Percentiles rank a stretch among this genome's conserved stretches.
Conservation (phyloP, 352 stramenopile genomes). For the Phytopythium chamaehyphon region DNA sequence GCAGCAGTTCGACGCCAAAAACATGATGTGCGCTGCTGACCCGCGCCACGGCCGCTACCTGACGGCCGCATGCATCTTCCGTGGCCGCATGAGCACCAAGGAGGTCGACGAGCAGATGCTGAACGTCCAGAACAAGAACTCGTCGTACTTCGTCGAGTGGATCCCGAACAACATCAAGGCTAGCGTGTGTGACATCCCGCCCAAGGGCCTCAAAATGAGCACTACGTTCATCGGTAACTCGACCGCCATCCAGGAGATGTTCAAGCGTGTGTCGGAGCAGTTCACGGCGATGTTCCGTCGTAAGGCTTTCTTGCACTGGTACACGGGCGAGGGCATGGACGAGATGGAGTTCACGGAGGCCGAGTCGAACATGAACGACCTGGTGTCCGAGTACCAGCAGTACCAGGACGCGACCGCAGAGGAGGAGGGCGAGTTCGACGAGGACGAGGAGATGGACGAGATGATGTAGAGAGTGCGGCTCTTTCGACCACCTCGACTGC, state of each 20-base stretch:
- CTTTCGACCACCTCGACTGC: slow-evolving; percentile 34
- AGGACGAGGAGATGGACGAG: slow-evolving; percentile 93
- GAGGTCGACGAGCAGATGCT: slow-evolving; percentile 99
- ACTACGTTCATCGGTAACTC: slow-evolving; percentile 99
- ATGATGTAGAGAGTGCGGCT: slow-evolving; percentile 82
- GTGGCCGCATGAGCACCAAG: slow-evolving; percentile 99
- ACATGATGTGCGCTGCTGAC: slow-evolving; percentile 99
- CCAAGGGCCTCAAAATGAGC: slow-evolving; percentile 97
- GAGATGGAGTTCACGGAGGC: slow-evolving; percentile 99
- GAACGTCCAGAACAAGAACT: slow-evolving; percentile 99
- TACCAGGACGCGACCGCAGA: slow-evolving; percentile 99
- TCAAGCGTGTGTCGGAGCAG: slow-evolving; percentile 99
- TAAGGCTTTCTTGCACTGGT: slow-evolving; percentile 99
- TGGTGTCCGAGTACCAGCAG: slow-evolving; percentile 99
- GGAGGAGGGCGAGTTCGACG: slow-evolving; percentile 97
- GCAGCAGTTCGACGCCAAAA: slow-evolving; percentile 99
- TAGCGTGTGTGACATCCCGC: slow-evolving; percentile 98
- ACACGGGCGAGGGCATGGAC: slow-evolving; percentile 99
- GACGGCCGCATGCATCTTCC: slow-evolving; percentile 99
- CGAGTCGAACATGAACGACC: slow-evolving; percentile 99
- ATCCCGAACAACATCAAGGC: slow-evolving; percentile 99
- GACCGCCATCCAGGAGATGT: slow-evolving; percentile 99
- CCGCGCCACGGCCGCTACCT: slow-evolving; percentile 99
- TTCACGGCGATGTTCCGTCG: slow-evolving; percentile 99
- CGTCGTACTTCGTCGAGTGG: slow-evolving; percentile 99